Evolutionary conservation across 768 basidiomycete species (phyloP).

Genomic region (Leucocoprinus birnbaumii): DNA sequence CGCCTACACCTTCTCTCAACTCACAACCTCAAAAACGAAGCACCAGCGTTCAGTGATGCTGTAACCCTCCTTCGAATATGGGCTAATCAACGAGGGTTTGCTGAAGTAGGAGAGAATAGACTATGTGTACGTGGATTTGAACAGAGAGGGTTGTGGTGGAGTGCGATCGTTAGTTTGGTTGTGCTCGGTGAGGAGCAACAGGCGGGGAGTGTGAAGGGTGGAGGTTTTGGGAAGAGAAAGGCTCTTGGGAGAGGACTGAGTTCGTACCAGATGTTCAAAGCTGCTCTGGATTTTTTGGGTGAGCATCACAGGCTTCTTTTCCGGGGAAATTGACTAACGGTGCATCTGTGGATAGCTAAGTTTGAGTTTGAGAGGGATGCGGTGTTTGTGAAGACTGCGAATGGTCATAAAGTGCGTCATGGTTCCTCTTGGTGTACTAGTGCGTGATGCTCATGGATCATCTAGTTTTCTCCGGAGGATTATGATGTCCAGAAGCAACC

Average conservation of each 20-base stretch:
- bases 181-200: slow-evolving; percentile 70
- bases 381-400: slow-evolving; percentile 55
- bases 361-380: slow-evolving; percentile 60
- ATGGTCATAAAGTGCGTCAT: slow-evolving; percentile 50
- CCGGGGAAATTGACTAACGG: no score
- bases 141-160: slow-evolving; percentile 67
- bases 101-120: slow-evolving; percentile 39
- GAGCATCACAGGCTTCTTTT: no score
- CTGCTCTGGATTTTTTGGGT: slow-evolving; percentile 83
- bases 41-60: slow-evolving; percentile 70
- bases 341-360: no score
- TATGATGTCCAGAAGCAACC: slow-evolving; percentile 49
- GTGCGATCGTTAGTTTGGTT: slow-evolving; percentile 54
- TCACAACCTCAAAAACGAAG: slow-evolving; percentile 49
- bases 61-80: slow-evolving; percentile 81
- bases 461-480: slow-evolving; percentile 56
- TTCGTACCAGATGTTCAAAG: slow-evolving; percentile 88
- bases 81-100: slow-evolving; percentile 85
- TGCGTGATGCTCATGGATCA: not conserved
- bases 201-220: slow-evolving; percentile 18
- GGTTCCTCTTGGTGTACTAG: not conserved
- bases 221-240: slow-evolving; percentile 39
- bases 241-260: slow-evolving; percentile 79
- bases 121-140: slow-evolving; percentile 71
- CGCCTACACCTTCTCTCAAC: slow-evolving; percentile 51